Conservation (phyloP, 1,284 basidiomycete genomes). For the Ceratobasidium sp. region DNA sequence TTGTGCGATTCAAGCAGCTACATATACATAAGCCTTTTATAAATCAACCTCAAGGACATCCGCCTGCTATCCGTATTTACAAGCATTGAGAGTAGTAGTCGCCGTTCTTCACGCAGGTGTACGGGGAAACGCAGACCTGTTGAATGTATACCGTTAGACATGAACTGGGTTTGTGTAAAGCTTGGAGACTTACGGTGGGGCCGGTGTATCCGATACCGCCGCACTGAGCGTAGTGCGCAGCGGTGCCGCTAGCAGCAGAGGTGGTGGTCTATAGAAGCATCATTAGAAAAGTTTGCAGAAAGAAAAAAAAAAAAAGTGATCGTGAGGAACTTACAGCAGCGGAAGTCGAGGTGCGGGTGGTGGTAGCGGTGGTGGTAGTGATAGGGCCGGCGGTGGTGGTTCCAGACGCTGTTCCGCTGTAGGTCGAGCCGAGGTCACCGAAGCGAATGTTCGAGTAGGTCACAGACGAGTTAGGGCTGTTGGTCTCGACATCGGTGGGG, state of each 20-base stretch:
- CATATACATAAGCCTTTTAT: no score
- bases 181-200: constrained; percentile 15
- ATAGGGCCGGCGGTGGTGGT: constrained; percentile 55
- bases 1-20: no score
- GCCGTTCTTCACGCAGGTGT: constrained; percentile 31
- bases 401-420: constrained; percentile 44
- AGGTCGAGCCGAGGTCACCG: constrained; percentile 65
- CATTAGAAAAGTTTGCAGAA: background rate
- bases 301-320: background rate
- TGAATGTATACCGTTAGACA: background rate
- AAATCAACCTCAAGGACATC: no score
- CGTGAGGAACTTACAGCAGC: background rate
- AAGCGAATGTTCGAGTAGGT: constrained; percentile 67
- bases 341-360: constrained; percentile 1
- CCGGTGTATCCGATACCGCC: constrained; percentile 41
- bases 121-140: constrained; percentile 37
- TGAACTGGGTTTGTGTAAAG: no score
- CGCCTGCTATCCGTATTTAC: background rate
- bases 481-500: constrained; percentile 47
- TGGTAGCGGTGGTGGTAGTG: constrained; percentile 4
- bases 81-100: constrained; percentile 41
- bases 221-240: constrained; percentile 39
- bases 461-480: constrained; percentile 46
- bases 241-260: constrained; percentile 14
- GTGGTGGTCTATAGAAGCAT: background rate